Base-by-base conservation (phyloP, 1,139 yeast species). In the Candida dubliniensis region DNA sequence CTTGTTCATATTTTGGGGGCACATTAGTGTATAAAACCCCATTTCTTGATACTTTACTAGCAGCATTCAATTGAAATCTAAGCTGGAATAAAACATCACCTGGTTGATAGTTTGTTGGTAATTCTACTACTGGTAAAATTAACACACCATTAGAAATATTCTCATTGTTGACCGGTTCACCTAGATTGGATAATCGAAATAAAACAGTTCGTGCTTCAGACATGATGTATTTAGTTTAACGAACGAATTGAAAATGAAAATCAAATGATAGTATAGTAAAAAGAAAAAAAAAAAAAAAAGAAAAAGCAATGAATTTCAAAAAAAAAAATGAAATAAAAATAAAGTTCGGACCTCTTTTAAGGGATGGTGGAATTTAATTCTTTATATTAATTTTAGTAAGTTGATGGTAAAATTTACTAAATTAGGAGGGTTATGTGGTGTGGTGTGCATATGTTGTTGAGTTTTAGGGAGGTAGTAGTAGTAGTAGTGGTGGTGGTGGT, bases 21-120 rank as follows among this genome's bases (percentile, higher is more conserved):
- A 82, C 77, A 63, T 91, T 91, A 44, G 87, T 82, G 77, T 82
- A 80, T 32, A 93, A 70, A 3, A 73, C 66, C 4, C 95, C 96
- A 32, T 82, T 79, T 55, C 86, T 78, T 25, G 88, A 71, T 10
- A 89, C 79, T 25, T 79, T 76, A 12, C 91, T 76, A 14, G 95
- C 88, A 2, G 96, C 93, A 42, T 84, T 80, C 47, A 91, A 67
- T 46, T 79, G 79, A 51, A 93, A 71, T 40, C 82, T 72, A 44
- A 93, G 69, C 12, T 68, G 60, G 60, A 79, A 82, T 30, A 84
- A 53, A 1, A 77, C 71, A 42, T 74, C 79, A 1, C 76, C 78
- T 8, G 59, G 50, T 14, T 63, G 56, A 46, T 67, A 65, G 36
- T 57, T 59, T 1, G 58, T 51, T 0, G 79, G 76, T 10, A 72